Conservation (phyloP, 2,329 filamentous ascomycete species). For the Apiospora aurea region DNA sequence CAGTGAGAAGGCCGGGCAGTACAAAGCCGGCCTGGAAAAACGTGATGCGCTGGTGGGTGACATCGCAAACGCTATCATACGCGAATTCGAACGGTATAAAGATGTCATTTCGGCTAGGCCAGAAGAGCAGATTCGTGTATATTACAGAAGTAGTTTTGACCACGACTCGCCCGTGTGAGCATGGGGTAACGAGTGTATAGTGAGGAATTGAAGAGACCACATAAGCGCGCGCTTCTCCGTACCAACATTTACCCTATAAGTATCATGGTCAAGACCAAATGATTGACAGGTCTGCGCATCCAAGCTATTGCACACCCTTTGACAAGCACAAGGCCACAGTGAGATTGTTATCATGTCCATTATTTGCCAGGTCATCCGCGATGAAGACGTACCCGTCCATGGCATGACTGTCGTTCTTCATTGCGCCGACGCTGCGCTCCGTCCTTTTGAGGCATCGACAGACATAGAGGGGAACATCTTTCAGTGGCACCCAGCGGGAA, state of each 20-base stretch:
- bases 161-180: slow-evolving; percentile 13
- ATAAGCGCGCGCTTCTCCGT: slow-evolving; percentile 9
- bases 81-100: slow-evolving; percentile 13
- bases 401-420: background rate
- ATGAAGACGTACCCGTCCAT: background rate
- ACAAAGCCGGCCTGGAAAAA: background rate
- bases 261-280: background rate
- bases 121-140: background rate
- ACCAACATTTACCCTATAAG: background rate
- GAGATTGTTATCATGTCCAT: background rate
- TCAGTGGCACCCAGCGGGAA: background rate
- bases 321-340: background rate
- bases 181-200: background rate
- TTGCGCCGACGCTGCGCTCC: background rate
- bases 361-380: slow-evolving; percentile 3
- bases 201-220: background rate
- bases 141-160: slow-evolving; percentile 9
- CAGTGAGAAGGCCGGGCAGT: background rate
- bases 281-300: background rate
- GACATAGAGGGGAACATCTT: background rate
- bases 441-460: background rate
- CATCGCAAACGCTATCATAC: slow-evolving; percentile 10
- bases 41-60: slow-evolving; percentile 1
- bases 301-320: background rate
- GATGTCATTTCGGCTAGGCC: background rate